phyloP scores from a whole-genome alignment of 108 stramenopile genomes.

The Licmophora abbreviata region DNA sequence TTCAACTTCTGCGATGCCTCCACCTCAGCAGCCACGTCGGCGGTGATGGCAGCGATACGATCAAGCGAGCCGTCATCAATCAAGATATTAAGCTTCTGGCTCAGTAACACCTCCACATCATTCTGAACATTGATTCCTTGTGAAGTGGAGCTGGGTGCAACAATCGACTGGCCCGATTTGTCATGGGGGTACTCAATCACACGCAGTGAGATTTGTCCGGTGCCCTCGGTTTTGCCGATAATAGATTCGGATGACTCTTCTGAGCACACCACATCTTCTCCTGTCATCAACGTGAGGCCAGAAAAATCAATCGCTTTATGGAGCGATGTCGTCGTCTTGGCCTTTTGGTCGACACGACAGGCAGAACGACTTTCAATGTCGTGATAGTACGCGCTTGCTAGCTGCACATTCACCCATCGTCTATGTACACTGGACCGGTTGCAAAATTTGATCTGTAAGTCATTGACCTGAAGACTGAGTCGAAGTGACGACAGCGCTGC shows the following conservation, averaged over 20 bases:
- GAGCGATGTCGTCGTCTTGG: conserved; percentile 8
- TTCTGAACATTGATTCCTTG: conserved; percentile 12
- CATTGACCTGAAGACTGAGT: conserved; percentile 26
- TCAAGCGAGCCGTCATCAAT: conserved; percentile 17
- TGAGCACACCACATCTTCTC: conserved; percentile 18
- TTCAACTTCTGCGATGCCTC: conserved; percentile 5
- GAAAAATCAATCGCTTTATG: conserved; percentile 27
- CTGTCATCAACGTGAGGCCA: conserved; percentile 15
- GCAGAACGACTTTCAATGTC: conserved; percentile 27
- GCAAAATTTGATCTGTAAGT: conserved; percentile 21
- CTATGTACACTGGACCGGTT: not conserved
- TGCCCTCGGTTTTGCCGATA: conserved; percentile 21
- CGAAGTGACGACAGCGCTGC: conserved; percentile 40
- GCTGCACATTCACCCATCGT: conserved; percentile 24
- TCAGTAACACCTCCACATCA: conserved; percentile 32
- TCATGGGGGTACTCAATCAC: conserved; percentile 18
- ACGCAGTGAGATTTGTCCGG: conserved; percentile 22
- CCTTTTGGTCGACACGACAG: not conserved
- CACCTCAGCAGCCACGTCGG: not conserved
- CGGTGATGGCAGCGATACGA: conserved; percentile 10
- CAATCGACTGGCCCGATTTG: not conserved
- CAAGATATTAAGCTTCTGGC: conserved; percentile 27
- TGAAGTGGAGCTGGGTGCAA: too few species aligned
- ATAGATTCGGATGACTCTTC: conserved; percentile 20
- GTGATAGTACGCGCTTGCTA: conserved; percentile 43